Evolutionary conservation across 495 filamentous ascomycete species (phyloP), one percentile per base, ranked within the genome.

Genomic region (Tricharina praecox): DNA sequence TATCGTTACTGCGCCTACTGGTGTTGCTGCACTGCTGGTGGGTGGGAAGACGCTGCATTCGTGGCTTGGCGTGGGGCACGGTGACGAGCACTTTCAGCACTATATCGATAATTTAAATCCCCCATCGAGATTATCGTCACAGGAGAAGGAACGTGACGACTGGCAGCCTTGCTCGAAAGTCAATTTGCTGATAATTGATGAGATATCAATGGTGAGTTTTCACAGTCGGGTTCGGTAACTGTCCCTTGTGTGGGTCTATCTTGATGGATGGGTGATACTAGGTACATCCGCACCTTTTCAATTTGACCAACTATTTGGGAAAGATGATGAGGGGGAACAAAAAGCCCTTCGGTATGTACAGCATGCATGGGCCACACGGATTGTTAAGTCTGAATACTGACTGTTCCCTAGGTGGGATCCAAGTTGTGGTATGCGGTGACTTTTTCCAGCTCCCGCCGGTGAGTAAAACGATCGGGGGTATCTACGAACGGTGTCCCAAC

Each of bases 361-460:
- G 28, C 28, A 32, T 32, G 28, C 28, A 13, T n/a, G n/a, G n/a
- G n/a, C n/a, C n/a, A n/a, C n/a, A n/a, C n/a, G n/a, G n/a, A n/a
- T n/a, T n/a, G n/a, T n/a, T n/a, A n/a, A n/a, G n/a, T n/a, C n/a
- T n/a, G n/a, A n/a, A 20, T 43, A 45, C 28, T 32, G 2, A 25
- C 45, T 18, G 16, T 18, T 48, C n/a, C 11, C 2, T 18, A 53
- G 56, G 47, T 18, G 54, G 46, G 24, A 48, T 55, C 26, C 59
- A 61, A 32, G 46, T 62, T 23, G 48, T 62, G 10, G 23, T 61
- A 13, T 62, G 58, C 42, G 59, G 59, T 1, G 59, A 62, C 36
- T 62, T 62, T 37, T 62, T 58, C 32, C 59, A 62, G 34, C 51
- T 62, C 11, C 59, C 58, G 18, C 59, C 59, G 4, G 59, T 62